Base-by-base conservation (phyloP, 768 basidiomycete genomes). In the Sarcodon aspratus region DNA sequence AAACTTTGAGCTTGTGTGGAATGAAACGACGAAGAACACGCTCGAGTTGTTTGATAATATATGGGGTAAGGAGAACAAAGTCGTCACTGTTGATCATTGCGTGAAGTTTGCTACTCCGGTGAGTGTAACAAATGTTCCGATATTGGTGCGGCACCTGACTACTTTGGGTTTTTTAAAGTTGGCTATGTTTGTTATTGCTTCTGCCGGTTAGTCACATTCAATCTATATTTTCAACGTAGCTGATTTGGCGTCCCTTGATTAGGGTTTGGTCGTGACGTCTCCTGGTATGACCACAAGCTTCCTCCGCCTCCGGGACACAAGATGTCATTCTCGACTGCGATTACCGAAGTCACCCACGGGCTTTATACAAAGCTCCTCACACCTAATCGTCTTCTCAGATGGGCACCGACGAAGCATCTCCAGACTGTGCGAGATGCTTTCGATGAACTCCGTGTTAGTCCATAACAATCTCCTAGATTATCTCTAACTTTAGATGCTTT, bases 181-280 rank as follows among this genome's bases (percentile, higher is more conserved):
- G 21, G 21, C 21, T 27, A 27, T 27, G 21, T 27, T 27, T 27
- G 21, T 27, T 27, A 27, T 27, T 27, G 21, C 21, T 27, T 27
- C 21, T 27, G 21, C 21, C 5, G 21, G 21, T 27, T 27, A 5
- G 54, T 73, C 13, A 69, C 75, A 43, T 69, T 81, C 54, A 65
- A 65, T 44, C 58, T 76, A 3, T 73, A 79, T 32, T 57, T 81
- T 15, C n/a, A 81, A 79, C 0, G 57, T 76, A 4, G 75, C 75
- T 7, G 79, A 27, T 27, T 79, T 48, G 46, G 71, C 40, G 7
- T 8, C 11, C 36, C 6, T 9, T 50, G 8, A 32, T 42, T 36
- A 21, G 32, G 21, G 10, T 6, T 44, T 33, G 18, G 18, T 9
- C 33, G 18, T n/a, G 13, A 7, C 6, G 3, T 34, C 12, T 13